Conservation (phyloP, 805 yeast genomes). For the Metschnikowia matae region DNA sequence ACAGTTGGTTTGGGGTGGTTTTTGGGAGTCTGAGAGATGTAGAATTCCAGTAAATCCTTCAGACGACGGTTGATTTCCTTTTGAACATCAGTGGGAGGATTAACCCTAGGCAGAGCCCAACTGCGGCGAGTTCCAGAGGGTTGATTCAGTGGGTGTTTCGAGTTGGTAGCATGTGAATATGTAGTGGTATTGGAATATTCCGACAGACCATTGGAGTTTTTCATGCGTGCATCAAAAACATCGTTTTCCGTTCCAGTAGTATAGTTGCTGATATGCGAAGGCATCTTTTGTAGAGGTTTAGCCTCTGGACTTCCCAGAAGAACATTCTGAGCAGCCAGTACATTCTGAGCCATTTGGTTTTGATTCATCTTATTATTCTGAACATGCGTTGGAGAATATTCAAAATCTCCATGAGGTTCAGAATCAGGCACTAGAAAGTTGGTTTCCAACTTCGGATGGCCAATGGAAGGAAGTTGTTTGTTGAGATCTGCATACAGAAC, state of each 20-base stretch:
- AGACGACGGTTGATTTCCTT: conserved; percentile 33
- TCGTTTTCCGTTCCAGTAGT: conserved; percentile 15
- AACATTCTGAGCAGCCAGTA: too few relatives aligned
- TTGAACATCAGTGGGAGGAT: conserved; percentile 33
- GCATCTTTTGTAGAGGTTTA: conserved; percentile 11
- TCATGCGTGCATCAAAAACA: conserved; percentile 13
- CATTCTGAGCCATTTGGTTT: too few relatives aligned
- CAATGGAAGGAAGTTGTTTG: conserved; percentile 13
- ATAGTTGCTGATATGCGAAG: conserved; percentile 14
- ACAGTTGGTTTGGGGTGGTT: conserved; percentile 25
- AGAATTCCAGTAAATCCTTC: conserved; percentile 14
- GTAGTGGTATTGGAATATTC: conserved; percentile 40
- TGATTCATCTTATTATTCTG: too few relatives aligned
- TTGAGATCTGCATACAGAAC: not conserved
- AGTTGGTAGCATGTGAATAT: conserved; percentile 14
- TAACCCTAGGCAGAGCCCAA: conserved; percentile 43
- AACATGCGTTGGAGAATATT: too few relatives aligned
- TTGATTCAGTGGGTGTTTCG: not conserved
- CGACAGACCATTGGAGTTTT: conserved; percentile 17
- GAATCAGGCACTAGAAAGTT: conserved; percentile 1
- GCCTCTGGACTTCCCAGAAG: not conserved
- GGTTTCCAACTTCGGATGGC: not conserved
- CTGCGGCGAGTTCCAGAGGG: conserved; percentile 25
- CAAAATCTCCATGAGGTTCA: too few relatives aligned
- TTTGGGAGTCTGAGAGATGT: conserved; percentile 16